A percentile compares a stretch with the other conserved stretches of the same genome.
Evolutionary conservation across 2,329 filamentous ascomycete species (phyloP).

Genomic region (Colletotrichum acutatum): DNA sequence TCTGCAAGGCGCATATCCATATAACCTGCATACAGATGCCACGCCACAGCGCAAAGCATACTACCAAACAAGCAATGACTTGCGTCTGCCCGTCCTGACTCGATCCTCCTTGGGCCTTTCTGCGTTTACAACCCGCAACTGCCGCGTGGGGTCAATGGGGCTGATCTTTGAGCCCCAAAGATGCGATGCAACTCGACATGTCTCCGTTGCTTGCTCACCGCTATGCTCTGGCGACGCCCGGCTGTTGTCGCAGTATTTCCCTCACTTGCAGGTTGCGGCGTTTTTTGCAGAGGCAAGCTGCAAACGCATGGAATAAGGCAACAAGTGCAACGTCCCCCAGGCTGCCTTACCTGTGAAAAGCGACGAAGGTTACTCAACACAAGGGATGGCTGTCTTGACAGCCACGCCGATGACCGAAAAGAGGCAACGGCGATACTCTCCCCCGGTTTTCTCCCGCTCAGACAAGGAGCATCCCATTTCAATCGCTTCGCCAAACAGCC

Average conservation of each 20-base stretch:
- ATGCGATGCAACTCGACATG: constrained; percentile 8
- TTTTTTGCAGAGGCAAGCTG: neutral
- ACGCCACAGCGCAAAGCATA: constrained; percentile 17
- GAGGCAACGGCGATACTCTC: neutral
- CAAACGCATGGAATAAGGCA: neutral
- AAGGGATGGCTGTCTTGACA: constrained; percentile 19
- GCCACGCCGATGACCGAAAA: neutral
- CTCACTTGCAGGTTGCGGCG: neutral
- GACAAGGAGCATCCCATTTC: constrained; percentile 27
- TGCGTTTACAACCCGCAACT: constrained; percentile 12
- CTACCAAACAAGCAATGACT: constrained; percentile 25
- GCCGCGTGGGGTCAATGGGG: constrained; percentile 22
- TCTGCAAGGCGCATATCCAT: constrained; percentile 10
- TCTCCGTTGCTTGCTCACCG: constrained; percentile 18
- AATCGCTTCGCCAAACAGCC: constrained; percentile 27
- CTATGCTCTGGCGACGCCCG: neutral
- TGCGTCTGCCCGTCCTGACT: constrained; percentile 19
- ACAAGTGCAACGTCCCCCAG: constrained; percentile 22
- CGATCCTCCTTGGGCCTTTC: neutral
- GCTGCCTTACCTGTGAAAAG: constrained; percentile 15
- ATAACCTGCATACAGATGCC: neutral
- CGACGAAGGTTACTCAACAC: constrained; percentile 1
- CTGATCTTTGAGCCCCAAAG: constrained; percentile 25
- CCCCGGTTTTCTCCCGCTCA: neutral
- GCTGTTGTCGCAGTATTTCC: constrained; percentile 6